These are phyloP conservation scores for Apiospora marii DNA, from an alignment of 2,329 filamentous ascomycete genomes.

Conservation along the genomic window DNA sequence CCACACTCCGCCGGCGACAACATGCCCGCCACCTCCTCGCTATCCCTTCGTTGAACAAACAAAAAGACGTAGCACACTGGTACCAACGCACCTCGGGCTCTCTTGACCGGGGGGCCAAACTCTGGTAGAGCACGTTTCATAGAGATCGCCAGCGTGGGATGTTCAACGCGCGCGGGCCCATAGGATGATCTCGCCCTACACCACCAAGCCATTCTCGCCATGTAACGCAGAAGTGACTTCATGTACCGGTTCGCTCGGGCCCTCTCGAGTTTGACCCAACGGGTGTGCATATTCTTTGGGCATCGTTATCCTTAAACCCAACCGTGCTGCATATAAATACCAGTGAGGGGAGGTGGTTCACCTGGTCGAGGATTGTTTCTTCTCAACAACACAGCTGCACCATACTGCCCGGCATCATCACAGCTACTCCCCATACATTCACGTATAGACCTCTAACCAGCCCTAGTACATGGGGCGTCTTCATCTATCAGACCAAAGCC, in stretches of 20 bases:
- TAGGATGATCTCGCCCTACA: conserved; percentile 16
- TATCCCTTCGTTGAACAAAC: not conserved
- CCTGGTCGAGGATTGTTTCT: not conserved
- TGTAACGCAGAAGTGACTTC: not conserved
- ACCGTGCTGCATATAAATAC: not conserved
- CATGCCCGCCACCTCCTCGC: not conserved
- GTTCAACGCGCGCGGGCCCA: conserved; percentile 3
- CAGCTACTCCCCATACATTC: not conserved
- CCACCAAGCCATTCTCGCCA: conserved; percentile 8
- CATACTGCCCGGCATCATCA: not conserved
- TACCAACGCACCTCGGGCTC: not conserved
- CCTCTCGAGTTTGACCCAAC: not conserved
- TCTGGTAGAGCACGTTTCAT: conserved; percentile 16
- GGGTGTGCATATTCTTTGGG: not conserved
- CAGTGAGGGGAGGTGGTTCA: not conserved
- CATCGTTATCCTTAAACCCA: not conserved
- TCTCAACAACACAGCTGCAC: not conserved
- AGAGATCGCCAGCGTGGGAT: conserved; percentile 4
- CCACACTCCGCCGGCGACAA: not conserved
- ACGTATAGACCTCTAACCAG: not conserved
- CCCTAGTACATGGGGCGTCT: not conserved
- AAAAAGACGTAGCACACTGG: not conserved
- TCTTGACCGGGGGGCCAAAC: not conserved
- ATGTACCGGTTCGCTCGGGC: conserved; percentile 5
- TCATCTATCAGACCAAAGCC: not conserved